Conservation (phyloP, 352 stramenopile species). For the Globisporangium viniferum region DNA sequence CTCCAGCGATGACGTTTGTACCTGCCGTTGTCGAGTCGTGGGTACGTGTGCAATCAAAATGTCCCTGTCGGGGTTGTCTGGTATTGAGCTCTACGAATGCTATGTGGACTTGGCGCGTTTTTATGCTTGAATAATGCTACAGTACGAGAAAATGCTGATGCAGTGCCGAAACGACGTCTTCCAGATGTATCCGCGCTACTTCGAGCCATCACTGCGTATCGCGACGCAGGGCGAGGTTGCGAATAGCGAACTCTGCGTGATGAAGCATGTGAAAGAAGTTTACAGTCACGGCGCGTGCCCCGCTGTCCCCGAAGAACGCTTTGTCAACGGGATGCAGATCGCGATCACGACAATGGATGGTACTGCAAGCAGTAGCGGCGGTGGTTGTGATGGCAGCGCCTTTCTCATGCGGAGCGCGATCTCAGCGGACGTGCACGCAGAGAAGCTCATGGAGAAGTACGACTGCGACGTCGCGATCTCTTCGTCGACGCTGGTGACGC, state of each 20-base stretch:
- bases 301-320: constrained; percentile 14
- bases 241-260: constrained; percentile 10
- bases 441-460: constrained; percentile 60
- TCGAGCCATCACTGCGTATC: constrained; percentile 40
- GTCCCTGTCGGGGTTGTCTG: neutral
- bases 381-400: neutral
- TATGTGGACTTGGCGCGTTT: neutral
- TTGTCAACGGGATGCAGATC: constrained; percentile 14
- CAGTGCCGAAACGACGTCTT: constrained; percentile 57
- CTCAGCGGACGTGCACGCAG: constrained; percentile 52
- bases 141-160: constrained; percentile 36
- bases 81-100: neutral
- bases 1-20: constrained; percentile 15
- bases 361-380: neutral
- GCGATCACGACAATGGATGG: neutral
- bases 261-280: constrained; percentile 54
- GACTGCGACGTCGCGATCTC: constrained; percentile 73
- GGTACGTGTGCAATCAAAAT: constrained; percentile 18
- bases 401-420: constrained; percentile 28
- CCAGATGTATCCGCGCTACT: constrained; percentile 64
- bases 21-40: constrained; percentile 23
- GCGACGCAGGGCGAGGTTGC: constrained; percentile 18
- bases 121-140: constrained; percentile 8
- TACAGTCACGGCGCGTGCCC: constrained; percentile 22
- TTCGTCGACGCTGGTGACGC: constrained; percentile 56